Base-by-base conservation (phyloP, 768 basidiomycete species). In the Leucocoprinus sp. region DNA sequence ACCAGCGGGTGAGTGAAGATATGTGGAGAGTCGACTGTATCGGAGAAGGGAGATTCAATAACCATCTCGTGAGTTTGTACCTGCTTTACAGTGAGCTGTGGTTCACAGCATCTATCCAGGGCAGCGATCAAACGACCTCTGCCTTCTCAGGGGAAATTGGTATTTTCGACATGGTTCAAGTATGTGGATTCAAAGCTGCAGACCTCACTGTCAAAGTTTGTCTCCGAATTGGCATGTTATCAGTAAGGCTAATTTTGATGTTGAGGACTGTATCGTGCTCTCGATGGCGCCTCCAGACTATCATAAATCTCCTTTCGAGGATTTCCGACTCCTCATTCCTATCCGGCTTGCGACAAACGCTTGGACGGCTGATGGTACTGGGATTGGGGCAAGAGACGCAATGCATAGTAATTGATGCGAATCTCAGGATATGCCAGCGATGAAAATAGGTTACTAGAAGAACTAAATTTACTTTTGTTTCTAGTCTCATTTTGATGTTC, bases 21-120 rank as follows among this genome's bases (percentile, higher is more conserved):
- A 85, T 85, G 18, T 86, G 82, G 82, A 66, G 74, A 45, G 70
- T 77, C 1, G 79, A 80, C 50, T 67, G 63, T 45, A 77, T 84
- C 28, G 83, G 83, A 6, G 75, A 78, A 54, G 83, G 72, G n/a
- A 60, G 57, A 8, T 83, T 87, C 54, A 70, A n/a, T 12, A n/a
- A 58, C 50, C 75, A 73, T 54, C 64, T 66, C 48, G 82, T 83
- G 49, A 23, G 78, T 66, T 8, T 39, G 17, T 23, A 21, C 23
- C 27, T 27, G 28, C 15, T 17, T 42, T 14, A 8, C 46, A n/a
- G 12, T 36, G 24, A n/a, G n/a, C n/a, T 17, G 8, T 6, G 29
- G 24, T 5, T 33, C 31, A n/a, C 23, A 9, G 39, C 24, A 31
- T 15, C 3, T 19, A 19, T 34, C 42, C 58, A 84, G 81, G 78